phyloP scores from a whole-genome alignment of 495 filamentous ascomycete genomes.

The Penicillium diatomitis region DNA sequence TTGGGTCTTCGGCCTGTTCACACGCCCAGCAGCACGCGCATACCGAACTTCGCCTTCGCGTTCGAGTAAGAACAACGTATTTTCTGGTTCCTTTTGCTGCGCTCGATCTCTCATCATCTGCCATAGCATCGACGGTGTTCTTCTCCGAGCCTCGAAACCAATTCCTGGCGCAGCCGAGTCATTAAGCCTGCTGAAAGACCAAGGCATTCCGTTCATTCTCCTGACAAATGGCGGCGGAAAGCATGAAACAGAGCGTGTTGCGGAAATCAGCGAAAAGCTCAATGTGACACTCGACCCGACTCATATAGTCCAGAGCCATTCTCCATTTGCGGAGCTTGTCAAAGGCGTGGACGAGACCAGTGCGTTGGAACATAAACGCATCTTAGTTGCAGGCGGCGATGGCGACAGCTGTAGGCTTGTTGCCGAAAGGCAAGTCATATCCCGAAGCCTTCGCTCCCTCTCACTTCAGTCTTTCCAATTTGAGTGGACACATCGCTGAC shows the following conservation, averaged over 20 bases:
- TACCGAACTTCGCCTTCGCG: constrained; percentile 67
- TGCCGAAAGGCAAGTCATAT: constrained; percentile 45
- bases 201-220: constrained; percentile 72
- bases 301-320: constrained; percentile 78
- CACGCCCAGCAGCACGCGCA: constrained; percentile 21
- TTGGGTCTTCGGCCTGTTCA: constrained; percentile 20
- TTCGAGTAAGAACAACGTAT: constrained; percentile 57
- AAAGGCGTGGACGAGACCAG: constrained; percentile 26
- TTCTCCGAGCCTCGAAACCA: constrained; percentile 72
- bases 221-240: constrained; percentile 86
- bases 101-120: not conserved
- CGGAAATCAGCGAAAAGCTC: constrained; percentile 56
- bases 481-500: not conserved
- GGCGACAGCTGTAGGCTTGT: constrained; percentile 66
- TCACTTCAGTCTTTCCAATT: not conserved
- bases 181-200: constrained; percentile 58
- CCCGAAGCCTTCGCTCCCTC: too few species aligned
- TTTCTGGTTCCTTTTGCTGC: constrained; percentile 1
- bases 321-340: constrained; percentile 58
- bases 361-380: constrained; percentile 55
- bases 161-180: constrained; percentile 73
- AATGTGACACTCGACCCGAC: constrained; percentile 48
- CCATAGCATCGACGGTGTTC: constrained; percentile 84
- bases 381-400: constrained; percentile 77
- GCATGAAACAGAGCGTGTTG: constrained; percentile 60